Conservation (phyloP, 2,329 filamentous ascomycete genomes). For the Chrysoporthe austroafricana region DNA sequence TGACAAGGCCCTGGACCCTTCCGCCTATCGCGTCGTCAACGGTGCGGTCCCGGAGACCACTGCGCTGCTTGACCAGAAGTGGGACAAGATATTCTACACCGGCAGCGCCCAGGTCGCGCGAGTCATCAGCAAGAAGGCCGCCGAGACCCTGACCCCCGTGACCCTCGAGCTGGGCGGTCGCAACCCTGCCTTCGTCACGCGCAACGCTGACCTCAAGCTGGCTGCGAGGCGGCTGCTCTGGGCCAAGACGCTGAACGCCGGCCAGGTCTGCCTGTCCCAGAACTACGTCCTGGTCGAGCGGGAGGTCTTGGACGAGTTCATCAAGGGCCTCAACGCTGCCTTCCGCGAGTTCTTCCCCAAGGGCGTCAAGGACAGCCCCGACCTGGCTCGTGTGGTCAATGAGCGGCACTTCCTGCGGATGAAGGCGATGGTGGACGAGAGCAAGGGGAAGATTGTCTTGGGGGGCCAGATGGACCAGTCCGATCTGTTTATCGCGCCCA, state of each 20-base stretch:
- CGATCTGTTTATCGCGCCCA: slow-evolving; percentile 86
- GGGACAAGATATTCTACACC: slow-evolving; percentile 98
- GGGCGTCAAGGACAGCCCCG: slow-evolving; percentile 76
- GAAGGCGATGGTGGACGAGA: slow-evolving; percentile 88
- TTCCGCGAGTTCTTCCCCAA: slow-evolving; percentile 81
- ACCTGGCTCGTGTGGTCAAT: slow-evolving; percentile 83
- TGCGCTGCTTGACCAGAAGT: slow-evolving; percentile 82
- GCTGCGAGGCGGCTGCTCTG: slow-evolving; percentile 85
- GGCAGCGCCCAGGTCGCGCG: slow-evolving; percentile 78
- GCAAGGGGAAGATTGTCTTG: slow-evolving; percentile 80
- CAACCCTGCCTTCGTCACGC: slow-evolving; percentile 91
- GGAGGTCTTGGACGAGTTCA: slow-evolving; percentile 70
- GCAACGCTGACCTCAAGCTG: slow-evolving; percentile 76
- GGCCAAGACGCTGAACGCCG: slow-evolving; percentile 85
- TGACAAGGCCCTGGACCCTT: slow-evolving; percentile 74
- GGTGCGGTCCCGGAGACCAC: slow-evolving; percentile 81
- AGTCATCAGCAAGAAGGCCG: slow-evolving; percentile 88
- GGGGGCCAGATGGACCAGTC: slow-evolving; percentile 83
- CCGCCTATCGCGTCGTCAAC: slow-evolving; percentile 78
- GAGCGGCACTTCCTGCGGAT: slow-evolving; percentile 77
- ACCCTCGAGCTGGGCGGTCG: slow-evolving; percentile 87
- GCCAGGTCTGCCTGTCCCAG: slow-evolving; percentile 90
- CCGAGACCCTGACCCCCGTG: slow-evolving; percentile 84
- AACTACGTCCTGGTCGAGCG: slow-evolving; percentile 90
- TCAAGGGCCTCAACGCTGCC: slow-evolving; percentile 73